Evolutionary conservation across 2,329 filamentous ascomycete genomes (phyloP).

Genomic region (Aspergillus udagawae): DNA sequence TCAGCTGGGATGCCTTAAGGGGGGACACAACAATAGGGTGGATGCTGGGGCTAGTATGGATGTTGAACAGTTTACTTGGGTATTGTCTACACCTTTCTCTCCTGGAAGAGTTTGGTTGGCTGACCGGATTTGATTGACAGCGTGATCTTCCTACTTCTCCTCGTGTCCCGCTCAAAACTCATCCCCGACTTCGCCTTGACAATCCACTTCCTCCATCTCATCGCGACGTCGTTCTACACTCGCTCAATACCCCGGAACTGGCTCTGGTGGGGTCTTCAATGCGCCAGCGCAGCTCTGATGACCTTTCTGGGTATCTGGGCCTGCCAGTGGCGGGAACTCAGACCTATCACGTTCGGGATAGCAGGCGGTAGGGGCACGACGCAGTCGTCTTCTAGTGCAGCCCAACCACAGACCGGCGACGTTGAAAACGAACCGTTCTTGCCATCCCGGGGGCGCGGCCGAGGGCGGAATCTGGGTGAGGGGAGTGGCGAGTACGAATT

Average conservation of each 20-base stretch:
- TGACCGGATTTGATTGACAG: constrained; percentile 46
- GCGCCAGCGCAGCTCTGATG: constrained; percentile 60
- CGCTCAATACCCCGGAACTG: constrained; percentile 69
- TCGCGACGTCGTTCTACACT: constrained; percentile 74
- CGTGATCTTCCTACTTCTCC: constrained; percentile 73
- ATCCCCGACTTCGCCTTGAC: constrained; percentile 93
- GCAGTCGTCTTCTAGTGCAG: constrained; percentile 9
- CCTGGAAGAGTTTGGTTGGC: background rate
- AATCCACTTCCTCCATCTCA: constrained; percentile 75
- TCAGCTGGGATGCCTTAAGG: constrained; percentile 61
- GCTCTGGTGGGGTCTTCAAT: constrained; percentile 80
- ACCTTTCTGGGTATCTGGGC: constrained; percentile 77
- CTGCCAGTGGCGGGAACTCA: constrained; percentile 83
- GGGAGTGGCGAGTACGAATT: constrained; percentile 32
- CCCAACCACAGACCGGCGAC: constrained; percentile 4
- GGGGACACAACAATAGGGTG: constrained; percentile 67
- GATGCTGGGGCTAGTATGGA: constrained; percentile 65
- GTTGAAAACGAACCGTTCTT: constrained; percentile 21
- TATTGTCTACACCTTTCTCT: constrained; percentile 41
- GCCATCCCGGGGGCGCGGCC: constrained; percentile 29
- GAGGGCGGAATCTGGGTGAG: constrained; percentile 22
- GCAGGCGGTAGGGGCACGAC: constrained; percentile 15
- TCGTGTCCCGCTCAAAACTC: constrained; percentile 86
- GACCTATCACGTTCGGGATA: constrained; percentile 77
- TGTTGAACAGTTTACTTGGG: constrained; percentile 62